Evolutionary conservation across 192 early-diverging fungal genomes (phyloP).

Genomic region (Coemansia sp.): DNA sequence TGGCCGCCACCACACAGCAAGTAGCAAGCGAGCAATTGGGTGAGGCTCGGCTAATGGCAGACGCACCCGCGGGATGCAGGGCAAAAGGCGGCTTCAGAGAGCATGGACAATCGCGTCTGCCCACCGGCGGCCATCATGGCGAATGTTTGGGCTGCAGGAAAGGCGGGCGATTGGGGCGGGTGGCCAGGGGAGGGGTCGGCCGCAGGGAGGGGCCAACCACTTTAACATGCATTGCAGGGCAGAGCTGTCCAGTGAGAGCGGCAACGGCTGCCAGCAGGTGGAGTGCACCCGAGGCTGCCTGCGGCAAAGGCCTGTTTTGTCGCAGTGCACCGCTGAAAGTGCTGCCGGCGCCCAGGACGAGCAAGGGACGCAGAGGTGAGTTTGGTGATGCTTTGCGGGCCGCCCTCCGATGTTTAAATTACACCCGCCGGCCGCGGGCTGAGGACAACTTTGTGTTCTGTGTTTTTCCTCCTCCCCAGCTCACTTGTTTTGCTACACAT

Average conservation of each 20-base stretch:
- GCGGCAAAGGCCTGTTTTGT: conserved; percentile 14
- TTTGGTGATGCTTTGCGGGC: conserved; percentile 6
- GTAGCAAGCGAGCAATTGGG: conserved; percentile 6
- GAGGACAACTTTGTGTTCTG: background rate
- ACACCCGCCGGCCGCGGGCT: conserved; percentile 1
- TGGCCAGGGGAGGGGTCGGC: conserved; percentile 11
- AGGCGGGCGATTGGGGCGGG: conserved; percentile 10
- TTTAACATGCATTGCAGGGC: conserved; percentile 21
- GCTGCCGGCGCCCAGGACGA: background rate
- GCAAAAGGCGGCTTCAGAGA: background rate
- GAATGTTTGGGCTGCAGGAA: conserved; percentile 10
- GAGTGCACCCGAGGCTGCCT: conserved; percentile 17
- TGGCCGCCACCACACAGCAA: conserved; percentile 6
- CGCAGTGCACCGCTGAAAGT: conserved; percentile 8
- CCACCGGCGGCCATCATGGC: conserved; percentile 8
- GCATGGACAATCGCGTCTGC: conserved; percentile 16
- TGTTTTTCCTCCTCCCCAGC: background rate
- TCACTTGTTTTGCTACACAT: background rate
- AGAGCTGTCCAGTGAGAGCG: conserved; percentile 16
- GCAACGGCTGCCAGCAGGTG: conserved; percentile 14
- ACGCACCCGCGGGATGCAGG: conserved; percentile 12
- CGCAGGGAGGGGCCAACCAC: conserved; percentile 3
- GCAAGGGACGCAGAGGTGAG: conserved; percentile 11
- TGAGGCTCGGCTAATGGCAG: conserved; percentile 9
- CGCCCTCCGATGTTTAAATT: conserved; percentile 13